Percentiles rank a stretch among this genome's conserved stretches.
Conservation (phyloP, 163 green algal genomes). For the Scenedesmus sp. region DNA sequence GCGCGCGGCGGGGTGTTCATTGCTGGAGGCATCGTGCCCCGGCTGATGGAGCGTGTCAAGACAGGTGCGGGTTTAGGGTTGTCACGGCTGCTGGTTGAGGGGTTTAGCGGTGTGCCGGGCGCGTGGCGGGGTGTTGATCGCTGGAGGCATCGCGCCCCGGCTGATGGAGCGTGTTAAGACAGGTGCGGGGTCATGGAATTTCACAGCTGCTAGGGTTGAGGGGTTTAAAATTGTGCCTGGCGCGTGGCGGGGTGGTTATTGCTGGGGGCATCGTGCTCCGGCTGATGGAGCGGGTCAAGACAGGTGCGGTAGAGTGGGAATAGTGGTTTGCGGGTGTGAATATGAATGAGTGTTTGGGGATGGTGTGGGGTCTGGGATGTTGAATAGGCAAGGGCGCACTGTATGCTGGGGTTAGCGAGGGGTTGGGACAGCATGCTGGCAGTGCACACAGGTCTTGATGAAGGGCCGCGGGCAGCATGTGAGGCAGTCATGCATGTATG, state of each 20-base stretch:
- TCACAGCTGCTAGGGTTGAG: no score
- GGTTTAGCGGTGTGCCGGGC: constrained; percentile 63
- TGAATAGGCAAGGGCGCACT: no score
- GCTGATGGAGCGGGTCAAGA: constrained; percentile 68
- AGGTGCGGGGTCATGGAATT: background rate
- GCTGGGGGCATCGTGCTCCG: constrained; percentile 83
- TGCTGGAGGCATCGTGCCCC: constrained; percentile 82
- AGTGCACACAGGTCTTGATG: no score
- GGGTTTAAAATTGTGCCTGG: constrained; percentile 59
- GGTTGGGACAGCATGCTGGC: no score
- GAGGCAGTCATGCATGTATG: no score
- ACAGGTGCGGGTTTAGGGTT: background rate
- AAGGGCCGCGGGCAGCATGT: no score
- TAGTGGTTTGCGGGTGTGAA: no score
- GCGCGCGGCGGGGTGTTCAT: constrained; percentile 68
- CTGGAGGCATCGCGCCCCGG: constrained; percentile 83
- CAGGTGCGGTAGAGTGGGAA: background rate
- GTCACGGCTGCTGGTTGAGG: no score
- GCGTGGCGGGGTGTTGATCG: constrained; percentile 62
- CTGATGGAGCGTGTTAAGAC: constrained; percentile 68
- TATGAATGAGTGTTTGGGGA: no score
- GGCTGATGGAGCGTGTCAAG: constrained; percentile 70
- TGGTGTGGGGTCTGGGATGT: no score
- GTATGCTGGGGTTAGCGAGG: no score
- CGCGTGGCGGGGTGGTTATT: constrained; percentile 66